Evolutionary conservation across 805 yeast species (phyloP).

Genomic region (Wickerhamiella domercqiae): DNA sequence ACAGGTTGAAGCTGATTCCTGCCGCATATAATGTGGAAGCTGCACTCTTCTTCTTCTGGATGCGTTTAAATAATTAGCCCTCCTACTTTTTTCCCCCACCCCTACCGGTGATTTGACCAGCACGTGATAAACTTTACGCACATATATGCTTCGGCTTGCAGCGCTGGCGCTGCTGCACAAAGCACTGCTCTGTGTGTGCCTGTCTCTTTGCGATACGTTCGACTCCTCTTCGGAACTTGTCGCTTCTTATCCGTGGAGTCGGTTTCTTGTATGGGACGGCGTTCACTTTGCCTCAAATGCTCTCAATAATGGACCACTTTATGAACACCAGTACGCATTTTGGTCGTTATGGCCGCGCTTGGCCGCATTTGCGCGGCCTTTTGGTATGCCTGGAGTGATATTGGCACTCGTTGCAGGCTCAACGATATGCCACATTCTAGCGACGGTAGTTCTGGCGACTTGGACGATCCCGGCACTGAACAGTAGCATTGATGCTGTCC

Average conservation of each 20-base stretch:
- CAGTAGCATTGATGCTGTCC: constrained; percentile 17
- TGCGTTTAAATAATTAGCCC: too few relatives aligned
- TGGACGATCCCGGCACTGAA: constrained; percentile 27
- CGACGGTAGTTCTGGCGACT: constrained; percentile 30
- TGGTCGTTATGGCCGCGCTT: constrained; percentile 61
- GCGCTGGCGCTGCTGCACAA: not conserved
- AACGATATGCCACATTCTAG: constrained; percentile 41
- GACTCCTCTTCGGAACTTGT: constrained; percentile 36
- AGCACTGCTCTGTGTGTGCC: constrained; percentile 3
- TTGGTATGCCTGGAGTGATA: constrained; percentile 32
- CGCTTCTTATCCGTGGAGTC: constrained; percentile 14
- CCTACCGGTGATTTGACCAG: too few relatives aligned
- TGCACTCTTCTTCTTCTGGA: too few relatives aligned
- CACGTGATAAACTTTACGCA: too few relatives aligned
- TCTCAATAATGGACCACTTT: constrained; percentile 31
- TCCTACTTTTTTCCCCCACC: too few relatives aligned
- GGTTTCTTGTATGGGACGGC: constrained; percentile 67
- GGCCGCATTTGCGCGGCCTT: constrained; percentile 19
- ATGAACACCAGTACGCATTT: constrained; percentile 85
- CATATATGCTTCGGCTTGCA: too few relatives aligned
- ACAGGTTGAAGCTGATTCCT: too few relatives aligned
- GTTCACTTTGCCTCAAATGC: constrained; percentile 58
- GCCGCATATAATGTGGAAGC: too few relatives aligned
- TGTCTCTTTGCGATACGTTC: constrained; percentile 21
- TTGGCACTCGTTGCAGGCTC: too few relatives aligned